phyloP scores from a whole-genome alignment of 202 grass and related monocot species.

The Hordeum pubiflorum region DNA sequence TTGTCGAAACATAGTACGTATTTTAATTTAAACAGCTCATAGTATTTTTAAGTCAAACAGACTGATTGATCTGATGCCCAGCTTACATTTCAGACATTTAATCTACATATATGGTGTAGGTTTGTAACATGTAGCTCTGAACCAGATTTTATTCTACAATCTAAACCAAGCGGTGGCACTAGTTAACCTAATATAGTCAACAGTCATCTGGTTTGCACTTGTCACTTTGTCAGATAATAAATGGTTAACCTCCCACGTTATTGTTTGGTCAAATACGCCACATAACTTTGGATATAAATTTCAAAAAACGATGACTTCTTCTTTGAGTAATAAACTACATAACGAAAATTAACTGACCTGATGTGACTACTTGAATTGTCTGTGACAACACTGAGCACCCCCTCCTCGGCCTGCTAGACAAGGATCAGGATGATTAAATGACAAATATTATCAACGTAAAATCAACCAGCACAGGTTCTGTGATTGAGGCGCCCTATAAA shows the following conservation, averaged over 20 bases:
- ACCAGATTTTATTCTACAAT: not conserved
- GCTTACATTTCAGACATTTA: not conserved
- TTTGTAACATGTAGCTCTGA: not conserved
- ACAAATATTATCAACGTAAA: not conserved
- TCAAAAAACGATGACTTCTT: not conserved
- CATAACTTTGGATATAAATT: not conserved
- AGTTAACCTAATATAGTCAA: not conserved
- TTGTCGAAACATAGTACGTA: not conserved
- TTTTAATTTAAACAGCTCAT: no score
- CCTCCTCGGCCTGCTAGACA: slow-evolving; percentile 22
- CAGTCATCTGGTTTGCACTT: not conserved
- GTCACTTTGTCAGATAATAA: not conserved
- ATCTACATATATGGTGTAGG: not conserved
- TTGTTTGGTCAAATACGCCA: not conserved
- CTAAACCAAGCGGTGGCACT: not conserved
- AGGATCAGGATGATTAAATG: not conserved
- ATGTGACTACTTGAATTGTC: not conserved
- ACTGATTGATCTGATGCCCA: not conserved
- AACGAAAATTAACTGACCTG: slow-evolving; percentile 1
- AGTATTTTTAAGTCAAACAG: not conserved
- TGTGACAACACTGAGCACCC: not conserved
- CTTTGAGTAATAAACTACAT: not conserved
- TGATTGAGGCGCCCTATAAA: not conserved
- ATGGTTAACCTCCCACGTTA: not conserved
- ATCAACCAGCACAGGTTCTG: not conserved